These are phyloP conservation scores for Hymenoscyphus salicellus DNA, from an alignment of 2,329 filamentous ascomycete genomes.

Conservation along the genomic window DNA sequence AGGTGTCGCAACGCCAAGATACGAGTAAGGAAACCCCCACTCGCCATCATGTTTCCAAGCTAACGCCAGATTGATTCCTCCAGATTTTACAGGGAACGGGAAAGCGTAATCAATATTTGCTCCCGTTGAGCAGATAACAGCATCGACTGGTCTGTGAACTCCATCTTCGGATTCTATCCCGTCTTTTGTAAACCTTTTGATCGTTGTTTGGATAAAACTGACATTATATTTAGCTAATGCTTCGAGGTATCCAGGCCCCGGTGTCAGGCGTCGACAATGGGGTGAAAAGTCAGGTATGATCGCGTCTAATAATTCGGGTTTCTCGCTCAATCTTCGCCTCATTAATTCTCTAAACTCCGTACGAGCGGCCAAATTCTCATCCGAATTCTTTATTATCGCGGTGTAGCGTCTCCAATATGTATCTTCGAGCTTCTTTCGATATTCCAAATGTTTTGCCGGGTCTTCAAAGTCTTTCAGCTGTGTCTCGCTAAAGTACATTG, in stretches of 20 bases:
- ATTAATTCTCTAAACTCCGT: conserved; percentile 52
- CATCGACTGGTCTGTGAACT: conserved; percentile 53
- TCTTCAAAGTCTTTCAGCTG: conserved; percentile 40
- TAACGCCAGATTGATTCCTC: conserved; percentile 45
- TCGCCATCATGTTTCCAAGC: conserved; percentile 51
- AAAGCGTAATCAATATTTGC: conserved; percentile 57
- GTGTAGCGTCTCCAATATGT: conserved; percentile 45
- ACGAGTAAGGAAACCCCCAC: conserved; percentile 53
- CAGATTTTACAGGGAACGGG: conserved; percentile 52
- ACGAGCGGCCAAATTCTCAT: conserved; percentile 48
- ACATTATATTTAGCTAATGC: conserved; percentile 59
- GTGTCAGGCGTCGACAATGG: conserved; percentile 62
- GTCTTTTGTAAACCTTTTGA: conserved; percentile 54
- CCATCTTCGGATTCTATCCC: conserved; percentile 60
- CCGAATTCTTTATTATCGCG: conserved; percentile 51
- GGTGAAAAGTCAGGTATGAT: conserved; percentile 63
- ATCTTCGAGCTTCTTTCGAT: conserved; percentile 44
- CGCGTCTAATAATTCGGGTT: conserved; percentile 53
- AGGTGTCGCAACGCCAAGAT: conserved; percentile 59
- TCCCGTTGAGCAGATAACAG: conserved; percentile 65
- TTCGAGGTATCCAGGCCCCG: conserved; percentile 65
- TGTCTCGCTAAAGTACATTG: conserved; percentile 27
- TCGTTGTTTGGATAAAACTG: conserved; percentile 53
- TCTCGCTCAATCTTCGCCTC: conserved; percentile 49
- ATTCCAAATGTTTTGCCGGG: conserved; percentile 38